Evolutionary conservation across 495 filamentous ascomycete genomes (phyloP).

Genomic region (Hypomontagnella submonticulosa): DNA sequence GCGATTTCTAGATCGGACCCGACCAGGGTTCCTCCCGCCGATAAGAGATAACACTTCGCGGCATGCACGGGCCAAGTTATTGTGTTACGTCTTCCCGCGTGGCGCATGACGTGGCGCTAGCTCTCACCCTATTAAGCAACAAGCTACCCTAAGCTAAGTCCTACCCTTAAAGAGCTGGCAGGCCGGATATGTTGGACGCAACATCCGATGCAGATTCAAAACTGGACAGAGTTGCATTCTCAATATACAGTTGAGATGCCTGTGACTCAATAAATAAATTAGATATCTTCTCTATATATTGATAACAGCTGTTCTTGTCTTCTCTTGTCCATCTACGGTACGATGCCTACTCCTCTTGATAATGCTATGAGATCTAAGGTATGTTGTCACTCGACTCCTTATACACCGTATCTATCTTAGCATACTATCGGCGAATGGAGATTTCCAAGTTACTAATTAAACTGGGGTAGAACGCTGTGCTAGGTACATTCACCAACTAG

Average conservation of each 20-base stretch:
- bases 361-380: constrained; percentile 83
- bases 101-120: constrained; percentile 42
- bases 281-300: not conserved
- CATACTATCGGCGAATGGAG: constrained; percentile 41
- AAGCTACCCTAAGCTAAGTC: constrained; percentile 4
- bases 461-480: constrained; percentile 38
- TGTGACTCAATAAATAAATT: constrained; percentile 25
- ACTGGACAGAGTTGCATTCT: constrained; percentile 43
- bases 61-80: constrained; percentile 22
- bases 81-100: constrained; percentile 5
- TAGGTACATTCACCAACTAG: constrained; percentile 41
- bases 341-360: constrained; percentile 80
- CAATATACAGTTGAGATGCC: not conserved
- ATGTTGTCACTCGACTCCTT: constrained; percentile 36
- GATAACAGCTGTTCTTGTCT: not conserved
- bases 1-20: constrained; percentile 33
- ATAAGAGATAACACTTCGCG: constrained; percentile 26
- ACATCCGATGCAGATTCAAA: constrained; percentile 5
- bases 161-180: not conserved
- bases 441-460: constrained; percentile 9
- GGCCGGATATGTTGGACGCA: too few relatives aligned
- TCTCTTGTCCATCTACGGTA: constrained; percentile 31
- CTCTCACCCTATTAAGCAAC: too few relatives aligned
- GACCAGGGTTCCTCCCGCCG: constrained; percentile 27
- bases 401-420: constrained; percentile 10